Conservation (phyloP, 1,284 basidiomycete species). For the Vanrija sp. region DNA sequence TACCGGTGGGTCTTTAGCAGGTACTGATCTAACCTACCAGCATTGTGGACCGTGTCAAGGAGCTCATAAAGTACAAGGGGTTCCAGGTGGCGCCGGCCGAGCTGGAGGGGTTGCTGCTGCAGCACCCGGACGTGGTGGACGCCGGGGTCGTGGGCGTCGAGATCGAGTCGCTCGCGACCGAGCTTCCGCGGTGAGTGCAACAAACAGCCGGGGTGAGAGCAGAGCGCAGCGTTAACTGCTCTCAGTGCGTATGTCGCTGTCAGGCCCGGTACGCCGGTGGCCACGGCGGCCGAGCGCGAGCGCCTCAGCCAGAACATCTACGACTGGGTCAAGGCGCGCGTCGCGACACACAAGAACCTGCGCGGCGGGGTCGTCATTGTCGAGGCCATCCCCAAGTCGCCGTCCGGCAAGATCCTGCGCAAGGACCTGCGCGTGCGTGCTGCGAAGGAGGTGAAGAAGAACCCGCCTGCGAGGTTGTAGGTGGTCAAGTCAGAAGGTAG, state of each 20-base stretch:
- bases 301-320: slow-evolving; percentile 55
- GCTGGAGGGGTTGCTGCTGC: slow-evolving; percentile 66
- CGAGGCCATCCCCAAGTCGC: slow-evolving; percentile 51
- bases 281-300: background rate
- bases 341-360: slow-evolving; percentile 51
- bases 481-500: background rate
- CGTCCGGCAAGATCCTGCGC: slow-evolving; percentile 42
- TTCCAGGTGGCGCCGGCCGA: slow-evolving; percentile 72
- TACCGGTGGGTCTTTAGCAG: slow-evolving; percentile 9
- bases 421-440: slow-evolving; percentile 23
- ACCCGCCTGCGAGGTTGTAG: background rate
- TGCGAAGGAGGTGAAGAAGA: background rate
- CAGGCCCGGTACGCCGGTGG: background rate
- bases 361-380: slow-evolving; percentile 52
- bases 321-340: slow-evolving; percentile 60
- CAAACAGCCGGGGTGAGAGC: background rate
- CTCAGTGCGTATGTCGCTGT: slow-evolving; percentile 3
- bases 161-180: slow-evolving; percentile 61
- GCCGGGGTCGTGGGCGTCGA: slow-evolving; percentile 67
- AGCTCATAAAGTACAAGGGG: slow-evolving; percentile 71
- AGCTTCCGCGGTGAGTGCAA: slow-evolving; percentile 58
- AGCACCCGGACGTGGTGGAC: slow-evolving; percentile 66
- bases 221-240: too few species aligned
- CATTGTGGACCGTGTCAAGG: slow-evolving; percentile 58
- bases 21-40: slow-evolving; percentile 4